Conservation (phyloP, 805 yeast genomes). For the Metschnikowia kunwiensis region DNA sequence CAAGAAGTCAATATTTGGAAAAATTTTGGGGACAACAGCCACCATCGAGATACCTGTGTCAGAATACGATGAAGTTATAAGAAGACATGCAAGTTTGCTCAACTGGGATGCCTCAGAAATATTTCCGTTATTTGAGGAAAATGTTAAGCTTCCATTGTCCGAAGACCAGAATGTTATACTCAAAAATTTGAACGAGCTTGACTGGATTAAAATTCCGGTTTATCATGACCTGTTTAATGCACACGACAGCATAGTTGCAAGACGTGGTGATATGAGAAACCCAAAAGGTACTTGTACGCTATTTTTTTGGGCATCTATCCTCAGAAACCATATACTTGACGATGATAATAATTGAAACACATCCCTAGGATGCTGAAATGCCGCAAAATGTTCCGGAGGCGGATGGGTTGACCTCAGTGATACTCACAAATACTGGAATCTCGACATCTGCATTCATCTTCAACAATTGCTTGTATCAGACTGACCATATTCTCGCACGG, state of each 20-base stretch:
- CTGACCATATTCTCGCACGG: too few species aligned
- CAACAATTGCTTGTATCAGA: too few species aligned
- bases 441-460: too few species aligned
- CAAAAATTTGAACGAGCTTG: conserved; percentile 54
- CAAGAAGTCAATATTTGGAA: background rate
- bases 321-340: conserved; percentile 28
- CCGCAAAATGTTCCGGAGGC: background rate
- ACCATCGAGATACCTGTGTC: conserved; percentile 1
- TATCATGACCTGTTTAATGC: conserved; percentile 72
- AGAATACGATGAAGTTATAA: conserved; percentile 5
- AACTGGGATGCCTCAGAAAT: conserved; percentile 2
- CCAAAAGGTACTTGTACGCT: conserved; percentile 53
- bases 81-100: background rate
- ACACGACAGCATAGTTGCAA: conserved; percentile 82
- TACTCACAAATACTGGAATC: too few species aligned
- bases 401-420: too few species aligned
- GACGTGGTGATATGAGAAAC: conserved; percentile 56
- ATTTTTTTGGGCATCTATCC: conserved; percentile 47
- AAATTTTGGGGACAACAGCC: background rate
- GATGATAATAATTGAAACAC: too few species aligned
- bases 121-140: conserved; percentile 30
- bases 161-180: conserved; percentile 41
- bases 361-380: background rate
- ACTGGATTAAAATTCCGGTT: conserved; percentile 78
- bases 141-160: conserved; percentile 38